A percentile compares a stretch with the other conserved stretches of the same genome.
Conservation (phyloP, 2,329 filamentous ascomycete species). For the Diplodia intermedia region DNA sequence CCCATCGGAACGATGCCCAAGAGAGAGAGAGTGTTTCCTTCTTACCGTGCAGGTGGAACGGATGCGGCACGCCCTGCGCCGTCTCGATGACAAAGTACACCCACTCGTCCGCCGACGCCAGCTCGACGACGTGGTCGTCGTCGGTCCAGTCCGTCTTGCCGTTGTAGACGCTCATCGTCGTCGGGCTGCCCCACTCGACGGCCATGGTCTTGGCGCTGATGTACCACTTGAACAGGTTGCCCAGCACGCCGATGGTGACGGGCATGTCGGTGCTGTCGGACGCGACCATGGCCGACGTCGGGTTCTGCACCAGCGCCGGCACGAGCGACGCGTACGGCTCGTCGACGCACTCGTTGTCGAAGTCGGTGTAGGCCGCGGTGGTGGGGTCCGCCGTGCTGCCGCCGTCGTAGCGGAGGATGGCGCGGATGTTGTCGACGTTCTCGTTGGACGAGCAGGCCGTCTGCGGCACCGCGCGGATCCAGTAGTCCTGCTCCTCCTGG, state of each 20-base stretch:
- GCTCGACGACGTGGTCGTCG: constrained; percentile 36
- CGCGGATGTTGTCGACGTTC: constrained; percentile 43
- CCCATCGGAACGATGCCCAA: no score
- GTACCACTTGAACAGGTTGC: constrained; percentile 43
- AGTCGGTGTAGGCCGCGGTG: constrained; percentile 39
- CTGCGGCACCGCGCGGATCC: constrained; percentile 44
- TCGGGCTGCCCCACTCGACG: constrained; percentile 58
- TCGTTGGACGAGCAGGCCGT: constrained; percentile 41
- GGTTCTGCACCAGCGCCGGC: constrained; percentile 48
- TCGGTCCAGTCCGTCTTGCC: constrained; percentile 37
- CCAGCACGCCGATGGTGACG: constrained; percentile 38
- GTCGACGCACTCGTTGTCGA: constrained; percentile 49
- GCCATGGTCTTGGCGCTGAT: constrained; percentile 55
- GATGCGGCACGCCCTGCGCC: constrained; percentile 37
- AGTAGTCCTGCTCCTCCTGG: constrained; percentile 42
- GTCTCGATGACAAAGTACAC: constrained; percentile 40
- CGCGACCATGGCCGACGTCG: neutral
- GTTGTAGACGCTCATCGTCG: constrained; percentile 46
- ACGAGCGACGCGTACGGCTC: constrained; percentile 45
- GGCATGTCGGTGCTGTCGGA: constrained; percentile 38
- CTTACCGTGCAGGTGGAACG: constrained; percentile 39
- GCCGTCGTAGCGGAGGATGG: constrained; percentile 51
- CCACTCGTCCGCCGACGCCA: constrained; percentile 36
- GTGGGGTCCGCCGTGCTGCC: constrained; percentile 47
- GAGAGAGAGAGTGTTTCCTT: no score